Base-by-base conservation (phyloP, 2,329 filamentous ascomycete genomes). In the Fusarium subglutinans region DNA sequence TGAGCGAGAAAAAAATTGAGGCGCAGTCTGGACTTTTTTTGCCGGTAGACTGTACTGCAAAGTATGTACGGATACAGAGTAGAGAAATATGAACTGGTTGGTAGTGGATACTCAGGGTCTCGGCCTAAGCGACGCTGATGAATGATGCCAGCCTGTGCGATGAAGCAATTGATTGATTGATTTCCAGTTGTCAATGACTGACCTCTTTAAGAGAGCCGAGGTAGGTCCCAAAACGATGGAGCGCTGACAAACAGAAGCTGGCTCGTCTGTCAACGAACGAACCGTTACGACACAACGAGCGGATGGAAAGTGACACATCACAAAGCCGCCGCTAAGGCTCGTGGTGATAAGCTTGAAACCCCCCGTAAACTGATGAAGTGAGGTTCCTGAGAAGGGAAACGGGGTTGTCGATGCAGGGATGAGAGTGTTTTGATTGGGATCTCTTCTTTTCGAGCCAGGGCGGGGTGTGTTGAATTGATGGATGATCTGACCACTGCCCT, bases 401-500 rank as follows among this genome's bases (percentile, higher is more conserved):
- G 50, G 40, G 45, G n/a, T 30, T 62, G 56, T 58, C n/a, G 33
- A 33, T 50, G 64, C 64, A 73, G 69, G 64, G 65, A 66, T 66
- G 20, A 45, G 44, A 55, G 22, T 60, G 41, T 38, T 69, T 58
- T 65, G 67, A 58, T 70, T 70, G 62, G 70, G 38, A 62, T 64
- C 62, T 64, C 35, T 45, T 37, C n/a, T 40, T 43, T 43, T 57
- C 40, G 47, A 44, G 38, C 35, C 53, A 60, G 54, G 60, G 61
- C 48, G 63, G 71, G 71, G 66, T 66, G 47, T 41, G 53, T 45
- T 63, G 54, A 62, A 18, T 30, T 30, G 45, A 28, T 54, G 47
- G 44, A 68, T 74, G 70, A 71, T 73, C 70, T 74, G 70, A 73
- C 58, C 67, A 73, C 58, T 71, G 51, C 18, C 44, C 57, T 73